A percentile compares a stretch with the other conserved stretches of the same genome.
phyloP scores from a whole-genome alignment of 2,329 filamentous ascomycete species.

The Didymella sp. region DNA sequence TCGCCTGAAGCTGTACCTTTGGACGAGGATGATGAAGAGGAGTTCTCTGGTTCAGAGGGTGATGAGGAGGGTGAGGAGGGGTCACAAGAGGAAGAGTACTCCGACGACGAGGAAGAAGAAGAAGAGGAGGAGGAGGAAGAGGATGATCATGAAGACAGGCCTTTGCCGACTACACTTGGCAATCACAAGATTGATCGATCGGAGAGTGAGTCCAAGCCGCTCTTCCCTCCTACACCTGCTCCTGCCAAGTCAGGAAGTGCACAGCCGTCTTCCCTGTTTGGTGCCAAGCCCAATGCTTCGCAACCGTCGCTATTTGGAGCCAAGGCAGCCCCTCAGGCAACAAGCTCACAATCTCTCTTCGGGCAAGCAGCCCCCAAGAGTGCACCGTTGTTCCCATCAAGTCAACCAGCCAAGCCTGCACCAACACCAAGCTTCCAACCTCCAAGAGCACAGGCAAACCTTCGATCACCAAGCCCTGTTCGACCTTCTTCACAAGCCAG shows the following conservation, averaged over 20 bases:
- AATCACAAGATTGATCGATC: constrained; percentile 13
- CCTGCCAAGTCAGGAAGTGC: constrained; percentile 37
- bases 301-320: constrained; percentile 3
- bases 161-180: constrained; percentile 14
- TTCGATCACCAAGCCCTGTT: constrained; percentile 76
- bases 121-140: constrained; percentile 11
- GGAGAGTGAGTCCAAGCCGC: constrained; percentile 1
- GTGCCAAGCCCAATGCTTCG: constrained; percentile 10
- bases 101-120: constrained; percentile 42
- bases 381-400: constrained; percentile 22
- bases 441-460: constrained; percentile 58
- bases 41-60: constrained; percentile 50
- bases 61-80: constrained; percentile 45
- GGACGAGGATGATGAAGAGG: constrained; percentile 48
- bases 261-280: constrained; percentile 6
- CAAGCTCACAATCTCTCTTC: constrained; percentile 25
- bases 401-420: constrained; percentile 15
- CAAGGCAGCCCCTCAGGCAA: not conserved
- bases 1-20: constrained; percentile 43
- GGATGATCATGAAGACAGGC: not conserved
- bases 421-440: constrained; percentile 60
- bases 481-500: constrained; percentile 63
- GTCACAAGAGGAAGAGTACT: constrained; percentile 41
- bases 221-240: constrained; percentile 41
- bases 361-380: constrained; percentile 25